Evolutionary conservation across 306 rosid genomes (phyloP).

Genomic region (Medicago ruthenica): DNA sequence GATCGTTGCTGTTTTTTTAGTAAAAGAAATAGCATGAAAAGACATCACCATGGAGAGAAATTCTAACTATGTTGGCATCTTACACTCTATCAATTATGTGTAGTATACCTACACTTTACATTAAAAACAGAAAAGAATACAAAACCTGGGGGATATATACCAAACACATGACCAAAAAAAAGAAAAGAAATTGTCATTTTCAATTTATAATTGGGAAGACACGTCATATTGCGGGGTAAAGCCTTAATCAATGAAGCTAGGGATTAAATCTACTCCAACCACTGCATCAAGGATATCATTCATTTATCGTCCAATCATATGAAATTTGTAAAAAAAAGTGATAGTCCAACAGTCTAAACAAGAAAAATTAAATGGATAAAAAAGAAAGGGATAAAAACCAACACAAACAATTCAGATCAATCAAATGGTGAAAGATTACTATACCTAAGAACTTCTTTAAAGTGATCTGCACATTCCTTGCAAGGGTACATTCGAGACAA

Average conservation of each 20-base stretch:
- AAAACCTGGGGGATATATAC: background rate
- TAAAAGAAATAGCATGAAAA: background rate
- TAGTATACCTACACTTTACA: background rate
- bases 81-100: background rate
- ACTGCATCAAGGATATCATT: background rate
- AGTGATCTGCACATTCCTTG: conserved; percentile 93
- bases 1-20: background rate
- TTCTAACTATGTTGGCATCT: background rate
- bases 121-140: background rate
- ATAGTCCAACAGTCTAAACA: background rate
- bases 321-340: background rate
- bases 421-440: conserved; percentile 16
- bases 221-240: background rate
- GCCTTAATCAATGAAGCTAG: background rate
- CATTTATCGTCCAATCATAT: background rate
- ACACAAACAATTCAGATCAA: conserved; percentile 31
- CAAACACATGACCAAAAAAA: background rate
- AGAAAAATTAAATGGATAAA: background rate
- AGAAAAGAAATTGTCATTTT: background rate
- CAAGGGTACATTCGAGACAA: conserved; percentile 88
- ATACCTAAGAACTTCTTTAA: conserved; percentile 82
- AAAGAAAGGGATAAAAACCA: conserved; percentile 12
- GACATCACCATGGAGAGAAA: background rate
- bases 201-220: background rate
- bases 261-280: background rate